These are phyloP conservation scores for Rhododendron griersonianum DNA, from an alignment of 148 eudicot species.

Conservation along the genomic window DNA sequence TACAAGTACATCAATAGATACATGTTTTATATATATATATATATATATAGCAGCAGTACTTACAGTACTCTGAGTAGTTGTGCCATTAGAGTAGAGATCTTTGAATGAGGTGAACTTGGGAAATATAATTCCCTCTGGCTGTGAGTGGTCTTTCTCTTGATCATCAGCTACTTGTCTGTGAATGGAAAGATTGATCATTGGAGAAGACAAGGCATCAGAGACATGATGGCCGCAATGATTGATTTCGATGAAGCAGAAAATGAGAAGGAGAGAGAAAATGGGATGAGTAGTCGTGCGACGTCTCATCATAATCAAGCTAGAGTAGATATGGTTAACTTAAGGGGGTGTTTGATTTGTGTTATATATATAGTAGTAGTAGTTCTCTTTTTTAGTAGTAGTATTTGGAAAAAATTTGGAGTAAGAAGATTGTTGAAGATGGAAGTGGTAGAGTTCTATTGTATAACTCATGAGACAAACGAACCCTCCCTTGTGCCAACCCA, in stretches of 20 bases:
- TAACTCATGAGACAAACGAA: not conserved
- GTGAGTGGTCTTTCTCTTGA: not conserved
- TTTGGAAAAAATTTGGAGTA: not conserved
- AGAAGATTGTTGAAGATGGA: not conserved
- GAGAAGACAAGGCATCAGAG: not conserved
- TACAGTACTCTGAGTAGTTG: not conserved
- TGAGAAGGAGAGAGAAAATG: not conserved
- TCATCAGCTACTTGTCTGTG: not conserved
- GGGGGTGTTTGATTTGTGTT: not conserved
- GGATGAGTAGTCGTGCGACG: not conserved
- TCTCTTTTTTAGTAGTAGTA: not conserved
- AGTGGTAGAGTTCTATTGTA: not conserved
- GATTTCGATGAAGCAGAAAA: conserved; percentile 6
- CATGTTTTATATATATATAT: too few relatives aligned
- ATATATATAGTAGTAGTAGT: too few relatives aligned
- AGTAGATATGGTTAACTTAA: not conserved
- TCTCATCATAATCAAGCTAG: not conserved
- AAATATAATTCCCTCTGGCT: not conserved
- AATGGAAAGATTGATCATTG: not conserved
- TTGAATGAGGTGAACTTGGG: not conserved
- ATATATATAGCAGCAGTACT: not conserved
- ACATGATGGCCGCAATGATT: conserved; percentile 4
- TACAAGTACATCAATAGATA: too few relatives aligned
- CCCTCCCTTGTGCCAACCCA: not conserved
- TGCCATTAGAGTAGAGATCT: not conserved